Conservation (phyloP, 2,329 filamentous ascomycete species). For the Colletotrichum orchidophilum region DNA sequence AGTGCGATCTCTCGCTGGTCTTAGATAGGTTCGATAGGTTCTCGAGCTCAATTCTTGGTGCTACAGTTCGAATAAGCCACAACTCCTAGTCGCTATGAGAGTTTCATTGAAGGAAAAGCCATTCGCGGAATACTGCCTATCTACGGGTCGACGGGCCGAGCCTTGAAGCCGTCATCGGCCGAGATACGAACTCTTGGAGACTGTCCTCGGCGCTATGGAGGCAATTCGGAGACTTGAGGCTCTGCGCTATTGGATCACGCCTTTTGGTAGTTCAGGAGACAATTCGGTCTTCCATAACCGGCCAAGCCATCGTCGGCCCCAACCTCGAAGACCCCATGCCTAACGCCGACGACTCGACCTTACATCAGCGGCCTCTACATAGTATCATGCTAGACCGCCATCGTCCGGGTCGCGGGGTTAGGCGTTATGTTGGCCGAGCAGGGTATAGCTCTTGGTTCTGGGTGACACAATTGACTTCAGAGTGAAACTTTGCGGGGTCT, state of each 20-base stretch:
- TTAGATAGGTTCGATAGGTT: too few species aligned
- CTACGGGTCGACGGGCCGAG: not conserved
- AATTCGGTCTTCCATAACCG: not conserved
- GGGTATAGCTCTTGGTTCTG: constrained; percentile 2
- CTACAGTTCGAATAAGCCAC: not conserved
- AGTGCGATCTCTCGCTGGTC: not conserved
- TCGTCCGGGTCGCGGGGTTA: constrained; percentile 3
- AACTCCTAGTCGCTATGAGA: not conserved
- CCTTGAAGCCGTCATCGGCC: not conserved
- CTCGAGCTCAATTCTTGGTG: not conserved
- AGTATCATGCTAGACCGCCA: not conserved
- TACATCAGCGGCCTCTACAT: too few species aligned
- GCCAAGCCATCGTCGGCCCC: not conserved
- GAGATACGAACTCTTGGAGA: not conserved
- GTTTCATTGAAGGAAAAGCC: not conserved
- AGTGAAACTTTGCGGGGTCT: constrained; percentile 18
- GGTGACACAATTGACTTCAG: not conserved
- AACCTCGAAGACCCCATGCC: not conserved
- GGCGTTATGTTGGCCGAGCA: constrained; percentile 12
- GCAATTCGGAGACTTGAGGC: not conserved
- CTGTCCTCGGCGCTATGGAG: not conserved
- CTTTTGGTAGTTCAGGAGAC: not conserved
- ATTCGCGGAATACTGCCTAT: not conserved
- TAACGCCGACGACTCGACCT: not conserved
- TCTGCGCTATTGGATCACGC: not conserved